A percentile compares a stretch with the other conserved stretches of the same genome.
Evolutionary conservation across 179 eudicot species (phyloP).

Genomic region (Pouteria campechiana): DNA sequence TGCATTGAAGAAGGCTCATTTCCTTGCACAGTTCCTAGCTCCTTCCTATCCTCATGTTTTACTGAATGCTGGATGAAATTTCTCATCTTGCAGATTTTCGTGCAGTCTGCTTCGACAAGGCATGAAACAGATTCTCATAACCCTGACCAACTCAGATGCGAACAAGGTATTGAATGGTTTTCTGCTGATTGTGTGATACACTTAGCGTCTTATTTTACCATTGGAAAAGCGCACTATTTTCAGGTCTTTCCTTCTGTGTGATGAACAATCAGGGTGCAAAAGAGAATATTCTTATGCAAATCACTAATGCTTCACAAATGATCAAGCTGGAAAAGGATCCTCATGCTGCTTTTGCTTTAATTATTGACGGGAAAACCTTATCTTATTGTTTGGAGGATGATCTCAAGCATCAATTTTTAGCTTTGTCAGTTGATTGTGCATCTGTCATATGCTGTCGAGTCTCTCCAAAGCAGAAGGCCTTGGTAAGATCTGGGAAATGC

Average conservation of each 20-base stretch:
- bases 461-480: slow-evolving; percentile 97
- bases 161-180: too few species aligned
- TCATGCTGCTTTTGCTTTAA: slow-evolving; percentile 94
- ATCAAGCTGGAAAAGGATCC: slow-evolving; percentile 89
- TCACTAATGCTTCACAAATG: slow-evolving; percentile 72
- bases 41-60: neutral
- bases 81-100: slow-evolving; percentile 14
- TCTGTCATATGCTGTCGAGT: slow-evolving; percentile 99
- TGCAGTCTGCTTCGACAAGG: slow-evolving; percentile 17
- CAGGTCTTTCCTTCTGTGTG: too few species aligned
- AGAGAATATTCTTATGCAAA: slow-evolving; percentile 71
- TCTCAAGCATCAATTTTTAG: slow-evolving; percentile 73
- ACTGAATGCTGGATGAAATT: neutral
- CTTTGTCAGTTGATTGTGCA: slow-evolving; percentile 79
- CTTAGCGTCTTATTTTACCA: too few species aligned
- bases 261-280: slow-evolving; percentile 63
- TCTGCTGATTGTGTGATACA: too few species aligned
- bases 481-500: slow-evolving; percentile 60
- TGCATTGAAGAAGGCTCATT: too few species aligned
- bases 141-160: too few species aligned
- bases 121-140: slow-evolving; percentile 13
- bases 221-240: too few species aligned
- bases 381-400: slow-evolving; percentile 78
- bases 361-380: slow-evolving; percentile 89
- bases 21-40: neutral